Percentiles rank a stretch among this genome's conserved stretches.
Conservation (phyloP, 2,329 filamentous ascomycete genomes). For the Alternaria tenuissima region DNA sequence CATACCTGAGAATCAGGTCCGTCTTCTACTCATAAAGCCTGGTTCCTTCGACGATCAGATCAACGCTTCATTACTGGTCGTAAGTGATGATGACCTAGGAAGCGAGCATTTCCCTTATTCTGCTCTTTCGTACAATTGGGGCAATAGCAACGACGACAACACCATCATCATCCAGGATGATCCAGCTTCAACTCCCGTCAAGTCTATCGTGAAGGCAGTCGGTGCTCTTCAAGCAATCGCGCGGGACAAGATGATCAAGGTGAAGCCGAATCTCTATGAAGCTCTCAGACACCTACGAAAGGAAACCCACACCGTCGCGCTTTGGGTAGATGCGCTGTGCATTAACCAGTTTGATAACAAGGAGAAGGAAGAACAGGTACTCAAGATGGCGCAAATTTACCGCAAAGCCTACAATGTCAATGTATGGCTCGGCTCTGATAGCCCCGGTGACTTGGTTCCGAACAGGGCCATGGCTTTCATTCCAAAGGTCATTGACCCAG, state of each 20-base stretch:
- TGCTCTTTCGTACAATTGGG: background rate
- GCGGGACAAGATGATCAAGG: too few relatives aligned
- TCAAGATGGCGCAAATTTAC: background rate
- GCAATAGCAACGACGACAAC: too few relatives aligned
- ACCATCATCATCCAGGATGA: too few relatives aligned
- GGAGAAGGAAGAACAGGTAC: background rate
- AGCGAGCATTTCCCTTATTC: background rate
- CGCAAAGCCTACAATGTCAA: background rate
- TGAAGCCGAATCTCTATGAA: too few relatives aligned
- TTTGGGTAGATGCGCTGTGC: background rate
- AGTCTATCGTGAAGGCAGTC: too few relatives aligned
- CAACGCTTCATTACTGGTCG: background rate
- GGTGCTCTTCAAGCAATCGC: too few relatives aligned
- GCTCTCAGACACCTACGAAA: too few relatives aligned
- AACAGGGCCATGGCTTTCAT: background rate
- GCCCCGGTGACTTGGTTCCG: background rate
- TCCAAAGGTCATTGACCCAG: background rate
- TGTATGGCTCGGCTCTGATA: background rate
- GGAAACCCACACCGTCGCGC: too few relatives aligned
- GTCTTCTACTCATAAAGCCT: background rate
- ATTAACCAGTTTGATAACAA: background rate
- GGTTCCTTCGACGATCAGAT: background rate
- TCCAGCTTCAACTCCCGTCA: too few relatives aligned
- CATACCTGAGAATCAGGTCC: background rate
- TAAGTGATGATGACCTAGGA: background rate